Base-by-base conservation (phyloP, 2,329 filamentous ascomycete species). In the Neophaeococcomyces aloes region DNA sequence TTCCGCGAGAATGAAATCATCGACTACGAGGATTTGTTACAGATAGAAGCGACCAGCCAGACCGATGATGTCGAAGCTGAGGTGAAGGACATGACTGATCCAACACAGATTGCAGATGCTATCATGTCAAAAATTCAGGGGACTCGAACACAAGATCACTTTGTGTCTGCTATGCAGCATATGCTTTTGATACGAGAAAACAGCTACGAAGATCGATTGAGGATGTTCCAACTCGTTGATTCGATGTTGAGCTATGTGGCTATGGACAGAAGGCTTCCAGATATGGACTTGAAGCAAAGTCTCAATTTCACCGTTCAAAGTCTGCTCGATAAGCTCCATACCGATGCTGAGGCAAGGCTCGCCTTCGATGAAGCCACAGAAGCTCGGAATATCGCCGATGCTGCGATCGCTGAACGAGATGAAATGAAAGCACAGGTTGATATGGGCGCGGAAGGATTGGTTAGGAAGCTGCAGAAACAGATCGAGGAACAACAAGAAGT, bases 191-290 rank as follows among this genome's bases (percentile, higher is more conserved):
- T 96, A 52, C 78, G 87, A 45, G 84, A 94, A 58, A 91, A 87
- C 52, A 86, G 93, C 56, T 83, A 83, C 38, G 91, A 96, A 60
- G 91, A 98, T 64, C 79, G 87, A 11, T 67, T 95, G 49, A 81
- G 86, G 38, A 91, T 95, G 82, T 98, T 96, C 66, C 91, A 96
- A 68, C 77, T 98, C 21, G 88, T 96, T 21, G 91, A 98, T 65
- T 82, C 86, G n/a, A 96, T 96, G 87, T 78, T 98, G 53, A 94
- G 87, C 64, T 96, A 96, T 64, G 89, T 98, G 50, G 89, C 89
- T 56, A 98, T 98, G 89, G 91, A 98, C 64, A 78, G 91, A 59
- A 77, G 91, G 51, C 66, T 96, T 52, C 91, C 91, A 30, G 89
- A 98, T 64, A 89, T 96, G 79, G 91, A 98, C 62, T 76, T 98